These are phyloP conservation scores for Sporothrix pallida DNA, from an alignment of 2,329 filamentous ascomycete genomes.

Conservation along the genomic window DNA sequence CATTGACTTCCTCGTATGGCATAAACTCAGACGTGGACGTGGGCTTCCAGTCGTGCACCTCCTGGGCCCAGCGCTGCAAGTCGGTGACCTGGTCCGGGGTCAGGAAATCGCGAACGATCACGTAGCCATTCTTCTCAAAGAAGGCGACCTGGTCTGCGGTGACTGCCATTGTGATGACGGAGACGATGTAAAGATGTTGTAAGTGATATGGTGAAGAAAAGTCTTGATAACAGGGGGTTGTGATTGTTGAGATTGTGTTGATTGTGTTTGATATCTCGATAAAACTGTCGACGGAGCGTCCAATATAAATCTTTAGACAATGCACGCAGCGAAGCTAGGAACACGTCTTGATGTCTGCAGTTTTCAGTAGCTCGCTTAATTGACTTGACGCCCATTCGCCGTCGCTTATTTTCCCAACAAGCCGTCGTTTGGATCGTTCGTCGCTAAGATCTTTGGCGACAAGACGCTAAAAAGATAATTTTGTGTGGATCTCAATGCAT, in stretches of 20 bases:
- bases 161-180: not conserved
- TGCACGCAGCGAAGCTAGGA: not conserved
- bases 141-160: conserved; percentile 5
- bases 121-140: conserved; percentile 10
- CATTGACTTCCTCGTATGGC: conserved; percentile 29
- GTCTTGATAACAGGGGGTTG: not conserved
- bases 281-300: not conserved
- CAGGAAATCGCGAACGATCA: conserved; percentile 1
- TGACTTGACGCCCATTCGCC: not conserved
- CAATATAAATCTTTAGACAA: conserved; percentile 19
- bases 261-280: not conserved
- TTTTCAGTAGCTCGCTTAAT: not conserved
- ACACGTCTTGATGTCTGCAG: not conserved
- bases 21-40: not conserved
- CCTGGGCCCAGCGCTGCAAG: conserved; percentile 12
- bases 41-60: conserved; percentile 6
- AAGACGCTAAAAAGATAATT: not conserved
- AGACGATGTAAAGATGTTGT: not conserved
- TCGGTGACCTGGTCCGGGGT: not conserved
- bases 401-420: conserved; percentile 1
- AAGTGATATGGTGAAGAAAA: not conserved
- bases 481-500: not conserved
- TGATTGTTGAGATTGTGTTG: not conserved
- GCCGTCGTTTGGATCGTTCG: not conserved
- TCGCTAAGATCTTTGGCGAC: conserved; percentile 14